Conservation (phyloP, 805 yeast genomes). For the Yamadazyma sp. region DNA sequence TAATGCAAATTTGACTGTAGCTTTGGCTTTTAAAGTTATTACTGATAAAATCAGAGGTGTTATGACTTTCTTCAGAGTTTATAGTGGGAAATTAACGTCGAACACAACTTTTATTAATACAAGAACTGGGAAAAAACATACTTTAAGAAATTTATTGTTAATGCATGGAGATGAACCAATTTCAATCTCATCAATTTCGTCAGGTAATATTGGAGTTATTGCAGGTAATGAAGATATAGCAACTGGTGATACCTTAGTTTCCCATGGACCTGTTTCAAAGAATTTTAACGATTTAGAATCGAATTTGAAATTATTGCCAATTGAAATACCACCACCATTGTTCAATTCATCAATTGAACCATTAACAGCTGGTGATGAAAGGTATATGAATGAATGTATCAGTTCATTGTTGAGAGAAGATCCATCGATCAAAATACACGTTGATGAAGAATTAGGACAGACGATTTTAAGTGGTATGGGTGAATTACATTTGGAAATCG, state of each 20-base stretch:
- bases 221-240: constrained; percentile 65
- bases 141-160: constrained; percentile 63
- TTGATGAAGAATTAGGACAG: constrained; percentile 86
- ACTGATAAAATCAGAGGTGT: constrained; percentile 81
- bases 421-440: constrained; percentile 72
- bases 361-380: constrained; percentile 71
- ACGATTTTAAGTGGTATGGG: constrained; percentile 95
- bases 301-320: constrained; percentile 62
- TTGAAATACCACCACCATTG: constrained; percentile 86
- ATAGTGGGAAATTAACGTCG: constrained; percentile 70
- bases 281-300: constrained; percentile 43
- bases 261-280: constrained; percentile 50
- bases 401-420: constrained; percentile 74
- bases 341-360: constrained; percentile 87
- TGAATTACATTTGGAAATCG: constrained; percentile 89
- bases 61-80: constrained; percentile 83
- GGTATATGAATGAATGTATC: constrained; percentile 70
- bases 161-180: constrained; percentile 90
- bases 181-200: constrained; percentile 56
- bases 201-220: constrained; percentile 93
- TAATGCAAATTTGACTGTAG: constrained; percentile 62
- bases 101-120: constrained; percentile 66
- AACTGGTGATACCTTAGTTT: constrained; percentile 88
- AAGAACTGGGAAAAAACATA: constrained; percentile 62
- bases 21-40: constrained; percentile 87